phyloP scores from a whole-genome alignment of 129 eudicot genomes.

The Pulicaria dysenterica region DNA sequence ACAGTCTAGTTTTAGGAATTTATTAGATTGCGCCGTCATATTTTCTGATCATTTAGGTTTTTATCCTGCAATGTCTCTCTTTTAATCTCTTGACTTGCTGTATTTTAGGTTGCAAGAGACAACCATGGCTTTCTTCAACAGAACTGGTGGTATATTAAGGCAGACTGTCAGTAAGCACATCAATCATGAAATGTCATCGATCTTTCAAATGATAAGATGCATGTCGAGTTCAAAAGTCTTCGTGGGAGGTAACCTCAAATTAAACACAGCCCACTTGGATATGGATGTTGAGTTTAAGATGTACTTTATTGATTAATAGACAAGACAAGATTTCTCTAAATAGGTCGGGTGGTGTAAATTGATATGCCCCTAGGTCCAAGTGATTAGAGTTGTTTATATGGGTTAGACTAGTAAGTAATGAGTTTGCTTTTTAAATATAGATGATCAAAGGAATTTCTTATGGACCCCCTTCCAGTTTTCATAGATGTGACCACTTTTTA shows the following conservation, averaged over 20 bases:
- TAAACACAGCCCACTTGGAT: not conserved
- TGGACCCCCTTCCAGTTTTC: too few relatives aligned
- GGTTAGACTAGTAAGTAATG: not conserved
- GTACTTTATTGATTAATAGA: not conserved
- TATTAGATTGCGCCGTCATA: not conserved
- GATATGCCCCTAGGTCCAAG: not conserved
- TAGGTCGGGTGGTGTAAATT: not conserved
- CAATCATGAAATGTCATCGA: conserved; percentile 50
- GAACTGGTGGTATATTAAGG: conserved; percentile 53
- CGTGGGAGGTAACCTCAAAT: conserved; percentile 61
- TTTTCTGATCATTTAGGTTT: not conserved
- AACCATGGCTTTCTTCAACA: conserved; percentile 74
- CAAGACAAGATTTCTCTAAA: not conserved
- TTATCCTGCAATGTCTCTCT: not conserved
- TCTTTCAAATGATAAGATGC: conserved; percentile 71
- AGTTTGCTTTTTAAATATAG: not conserved
- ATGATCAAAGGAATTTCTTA: too few relatives aligned
- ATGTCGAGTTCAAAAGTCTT: conserved; percentile 77
- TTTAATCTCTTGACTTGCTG: not conserved
- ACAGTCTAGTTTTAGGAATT: not conserved
- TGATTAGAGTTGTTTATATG: not conserved
- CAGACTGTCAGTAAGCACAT: conserved; percentile 50
- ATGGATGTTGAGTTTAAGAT: not conserved
- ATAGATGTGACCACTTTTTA: too few relatives aligned
- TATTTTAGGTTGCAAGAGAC: conserved; percentile 41